Percentiles rank a stretch among this genome's conserved stretches.
phyloP scores from a whole-genome alignment of 1,284 basidiomycete genomes.

The Lentinula novae-zelandiae region DNA sequence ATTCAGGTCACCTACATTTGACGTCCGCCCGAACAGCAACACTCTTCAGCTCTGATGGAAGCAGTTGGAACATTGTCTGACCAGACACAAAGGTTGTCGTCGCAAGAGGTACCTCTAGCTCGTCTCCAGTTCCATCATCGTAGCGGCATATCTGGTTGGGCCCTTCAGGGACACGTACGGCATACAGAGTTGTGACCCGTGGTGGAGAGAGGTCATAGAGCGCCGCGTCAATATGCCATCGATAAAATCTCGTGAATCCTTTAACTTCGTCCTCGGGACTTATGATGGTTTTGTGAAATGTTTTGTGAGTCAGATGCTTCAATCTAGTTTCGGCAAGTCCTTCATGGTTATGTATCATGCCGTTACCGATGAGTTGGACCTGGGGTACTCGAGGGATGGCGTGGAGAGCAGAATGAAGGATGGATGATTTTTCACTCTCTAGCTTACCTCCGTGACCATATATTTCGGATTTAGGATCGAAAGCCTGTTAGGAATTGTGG shows the following conservation, averaged over 20 bases:
- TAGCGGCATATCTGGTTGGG: constrained; percentile 69
- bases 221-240: constrained; percentile 95
- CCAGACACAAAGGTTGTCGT: constrained; percentile 85
- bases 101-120: constrained; percentile 77
- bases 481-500: constrained; percentile 39
- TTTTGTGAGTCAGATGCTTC: constrained; percentile 81
- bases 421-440: constrained; percentile 62
- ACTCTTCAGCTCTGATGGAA: constrained; percentile 74
- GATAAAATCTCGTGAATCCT: constrained; percentile 82
- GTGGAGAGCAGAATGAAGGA: constrained; percentile 82
- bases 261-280: constrained; percentile 72
- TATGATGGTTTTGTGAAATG: constrained; percentile 86
- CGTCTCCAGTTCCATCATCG: constrained; percentile 87
- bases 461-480: constrained; percentile 68
- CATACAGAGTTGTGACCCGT: constrained; percentile 86
- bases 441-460: constrained; percentile 87
- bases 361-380: constrained; percentile 85
- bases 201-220: constrained; percentile 85
- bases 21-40: constrained; percentile 74
- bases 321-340: constrained; percentile 68
- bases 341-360: constrained; percentile 68
- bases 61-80: constrained; percentile 80
- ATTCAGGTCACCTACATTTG: constrained; percentile 20
- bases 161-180: constrained; percentile 71
- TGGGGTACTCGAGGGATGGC: constrained; percentile 83